phyloP scores from a whole-genome alignment of 202 grass and related monocot genomes.

The Setaria viridis region DNA sequence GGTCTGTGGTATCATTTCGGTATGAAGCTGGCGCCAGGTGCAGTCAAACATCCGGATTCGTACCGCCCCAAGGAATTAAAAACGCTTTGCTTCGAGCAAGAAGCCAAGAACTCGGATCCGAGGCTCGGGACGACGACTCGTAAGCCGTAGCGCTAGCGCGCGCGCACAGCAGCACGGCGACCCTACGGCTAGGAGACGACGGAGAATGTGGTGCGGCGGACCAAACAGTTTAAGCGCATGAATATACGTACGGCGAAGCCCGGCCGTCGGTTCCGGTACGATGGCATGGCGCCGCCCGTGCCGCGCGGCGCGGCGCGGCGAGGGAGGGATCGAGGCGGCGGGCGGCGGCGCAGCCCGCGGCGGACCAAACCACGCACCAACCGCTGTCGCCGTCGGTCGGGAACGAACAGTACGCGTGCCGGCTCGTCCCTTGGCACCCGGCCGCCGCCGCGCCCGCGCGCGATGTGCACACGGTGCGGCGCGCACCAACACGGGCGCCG shows the following conservation, averaged over 20 bases:
- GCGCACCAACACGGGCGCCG: not conserved
- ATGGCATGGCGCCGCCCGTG: not conserved
- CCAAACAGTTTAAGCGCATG: constrained; percentile 14
- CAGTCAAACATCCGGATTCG: not conserved
- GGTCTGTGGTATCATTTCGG: not conserved
- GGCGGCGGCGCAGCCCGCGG: constrained; percentile 18
- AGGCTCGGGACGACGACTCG: not conserved
- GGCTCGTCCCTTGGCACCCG: not conserved
- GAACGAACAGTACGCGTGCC: not conserved
- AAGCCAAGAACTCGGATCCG: not conserved
- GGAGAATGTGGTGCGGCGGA: not conserved
- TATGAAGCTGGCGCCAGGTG: not conserved
- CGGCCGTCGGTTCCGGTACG: not conserved
- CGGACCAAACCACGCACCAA: constrained; percentile 11
- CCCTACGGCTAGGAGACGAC: too few species aligned
- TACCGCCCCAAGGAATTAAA: not conserved
- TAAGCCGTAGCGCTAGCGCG: not conserved
- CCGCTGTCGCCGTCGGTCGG: constrained; percentile 28
- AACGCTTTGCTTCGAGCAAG: not conserved
- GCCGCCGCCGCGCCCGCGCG: not conserved
- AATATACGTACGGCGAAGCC: constrained; percentile 13
- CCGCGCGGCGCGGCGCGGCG: not conserved
- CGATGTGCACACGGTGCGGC: not conserved
- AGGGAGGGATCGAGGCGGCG: not conserved
- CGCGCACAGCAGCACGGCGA: not conserved